These are phyloP conservation scores for Alternaria brassicae DNA, from an alignment of 2,329 filamentous ascomycete genomes.

Conservation along the genomic window DNA sequence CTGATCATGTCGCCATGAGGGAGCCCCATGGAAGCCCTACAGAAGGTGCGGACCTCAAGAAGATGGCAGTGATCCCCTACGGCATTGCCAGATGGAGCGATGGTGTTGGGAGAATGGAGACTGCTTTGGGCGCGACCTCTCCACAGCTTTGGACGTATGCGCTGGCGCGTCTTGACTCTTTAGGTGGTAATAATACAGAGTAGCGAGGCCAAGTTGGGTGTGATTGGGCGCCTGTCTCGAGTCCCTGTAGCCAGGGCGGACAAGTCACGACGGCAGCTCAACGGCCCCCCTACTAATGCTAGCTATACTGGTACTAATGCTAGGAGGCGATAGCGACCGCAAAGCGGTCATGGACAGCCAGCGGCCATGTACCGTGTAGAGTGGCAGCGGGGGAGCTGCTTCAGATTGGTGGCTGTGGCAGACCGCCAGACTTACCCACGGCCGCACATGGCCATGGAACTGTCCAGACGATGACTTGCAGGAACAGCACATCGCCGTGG, in stretches of 20 bases:
- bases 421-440: conserved; percentile 21
- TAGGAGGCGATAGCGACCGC: not conserved
- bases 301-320: not conserved
- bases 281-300: not conserved
- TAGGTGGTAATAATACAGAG: conserved; percentile 15
- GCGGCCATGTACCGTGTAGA: not conserved
- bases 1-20: conserved; percentile 46
- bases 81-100: conserved; percentile 29
- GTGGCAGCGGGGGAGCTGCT: conserved; percentile 1
- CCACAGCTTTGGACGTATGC: conserved; percentile 27
- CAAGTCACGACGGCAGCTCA: conserved; percentile 18
- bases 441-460: conserved; percentile 1
- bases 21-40: conserved; percentile 18
- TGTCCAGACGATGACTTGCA: conserved; percentile 32
- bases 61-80: conserved; percentile 19
- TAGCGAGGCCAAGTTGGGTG: conserved; percentile 16
- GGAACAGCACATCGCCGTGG: conserved; percentile 27
- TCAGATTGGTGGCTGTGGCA: conserved; percentile 17
- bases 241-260: conserved; percentile 8
- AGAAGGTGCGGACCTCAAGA: conserved; percentile 10
- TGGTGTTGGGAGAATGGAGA: conserved; percentile 24
- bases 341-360: conserved; percentile 2
- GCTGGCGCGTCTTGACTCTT: conserved; percentile 30
- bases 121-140: conserved; percentile 28
- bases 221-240: conserved; percentile 24